phyloP scores from a whole-genome alignment of 2,329 filamentous ascomycete species.

The Tricladium varicosporioides region DNA sequence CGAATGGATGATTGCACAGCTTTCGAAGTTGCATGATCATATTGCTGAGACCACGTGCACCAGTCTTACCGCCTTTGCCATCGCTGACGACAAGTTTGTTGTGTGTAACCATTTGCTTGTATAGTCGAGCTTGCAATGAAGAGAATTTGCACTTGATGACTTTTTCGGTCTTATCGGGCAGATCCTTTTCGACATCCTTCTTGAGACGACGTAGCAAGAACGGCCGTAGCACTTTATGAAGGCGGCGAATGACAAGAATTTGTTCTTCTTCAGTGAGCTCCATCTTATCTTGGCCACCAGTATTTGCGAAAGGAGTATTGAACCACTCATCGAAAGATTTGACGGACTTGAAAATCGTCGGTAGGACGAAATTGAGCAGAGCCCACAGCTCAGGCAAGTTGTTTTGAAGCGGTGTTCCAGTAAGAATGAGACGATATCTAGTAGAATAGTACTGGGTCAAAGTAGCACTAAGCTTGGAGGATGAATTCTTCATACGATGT shows the following conservation, averaged over 20 bases:
- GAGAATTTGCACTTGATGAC: slow-evolving; percentile 99
- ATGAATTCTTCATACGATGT: slow-evolving; percentile 98
- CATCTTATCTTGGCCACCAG: slow-evolving; percentile 97
- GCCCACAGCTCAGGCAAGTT: slow-evolving; percentile 96
- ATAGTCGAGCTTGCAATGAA: slow-evolving; percentile 85
- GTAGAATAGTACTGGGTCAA: slow-evolving; percentile 95
- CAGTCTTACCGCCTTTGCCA: slow-evolving; percentile 91
- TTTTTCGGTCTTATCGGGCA: slow-evolving; percentile 98
- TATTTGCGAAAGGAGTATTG: slow-evolving; percentile 98
- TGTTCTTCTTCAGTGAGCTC: slow-evolving; percentile 99
- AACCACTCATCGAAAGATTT: slow-evolving; percentile 99
- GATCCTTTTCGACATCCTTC: slow-evolving; percentile 98
- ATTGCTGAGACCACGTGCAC: slow-evolving; percentile 92
- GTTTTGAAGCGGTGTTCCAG: slow-evolving; percentile 95
- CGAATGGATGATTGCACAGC: slow-evolving; percentile 98
- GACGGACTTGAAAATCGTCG: slow-evolving; percentile 98
- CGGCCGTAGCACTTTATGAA: slow-evolving; percentile 95
- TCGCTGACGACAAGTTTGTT: slow-evolving; percentile 94
- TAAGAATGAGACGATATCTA: slow-evolving; percentile 93
- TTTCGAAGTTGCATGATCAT: slow-evolving; percentile 99
- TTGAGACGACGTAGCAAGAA: slow-evolving; percentile 98
- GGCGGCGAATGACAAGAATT: slow-evolving; percentile 92
- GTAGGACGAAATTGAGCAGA: slow-evolving; percentile 95
- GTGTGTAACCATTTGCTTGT: slow-evolving; percentile 96
- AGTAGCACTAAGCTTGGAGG: slow-evolving; percentile 93